Percentiles rank a stretch among this genome's conserved stretches.
phyloP scores from a whole-genome alignment of 345 rosid species.

The Corymbia maculata region DNA sequence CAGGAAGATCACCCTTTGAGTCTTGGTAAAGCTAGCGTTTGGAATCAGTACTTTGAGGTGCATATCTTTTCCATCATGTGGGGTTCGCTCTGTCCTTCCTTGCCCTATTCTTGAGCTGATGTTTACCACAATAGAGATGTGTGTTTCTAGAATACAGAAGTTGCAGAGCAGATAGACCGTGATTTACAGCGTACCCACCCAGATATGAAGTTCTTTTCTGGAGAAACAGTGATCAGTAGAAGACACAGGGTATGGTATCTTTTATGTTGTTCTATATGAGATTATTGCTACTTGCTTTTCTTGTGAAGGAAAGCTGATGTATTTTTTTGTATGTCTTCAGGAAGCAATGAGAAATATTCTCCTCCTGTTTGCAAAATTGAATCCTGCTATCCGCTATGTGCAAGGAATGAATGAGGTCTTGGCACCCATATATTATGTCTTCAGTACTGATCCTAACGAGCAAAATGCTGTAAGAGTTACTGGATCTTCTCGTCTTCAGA shows the following conservation, averaged over 20 bases:
- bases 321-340: slow-evolving; percentile 12
- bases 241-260: slow-evolving; percentile 34
- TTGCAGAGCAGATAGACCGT: slow-evolving; percentile 64
- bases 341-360: slow-evolving; percentile 66
- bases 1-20: slow-evolving; percentile 72
- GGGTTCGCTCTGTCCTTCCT: background rate
- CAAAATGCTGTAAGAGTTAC: slow-evolving; percentile 44
- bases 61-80: background rate
- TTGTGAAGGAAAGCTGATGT: background rate
- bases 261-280: background rate
- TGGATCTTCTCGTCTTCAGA: background rate
- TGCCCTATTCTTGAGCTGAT: background rate
- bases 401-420: slow-evolving; percentile 87
- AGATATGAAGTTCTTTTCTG: slow-evolving; percentile 59
- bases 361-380: slow-evolving; percentile 58
- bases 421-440: slow-evolving; percentile 59
- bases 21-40: slow-evolving; percentile 46
- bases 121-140: background rate
- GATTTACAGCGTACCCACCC: slow-evolving; percentile 72
- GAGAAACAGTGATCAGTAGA: slow-evolving; percentile 40
- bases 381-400: slow-evolving; percentile 66
- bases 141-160: slow-evolving; percentile 45
- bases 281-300: background rate
- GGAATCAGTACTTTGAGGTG: slow-evolving; percentile 68
- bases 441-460: slow-evolving; percentile 42